Percentiles rank a stretch among this genome's conserved stretches.
These are phyloP conservation scores for Phoma sp. DNA, from an alignment of 2,329 filamentous ascomycete genomes.

Conservation along the genomic window DNA sequence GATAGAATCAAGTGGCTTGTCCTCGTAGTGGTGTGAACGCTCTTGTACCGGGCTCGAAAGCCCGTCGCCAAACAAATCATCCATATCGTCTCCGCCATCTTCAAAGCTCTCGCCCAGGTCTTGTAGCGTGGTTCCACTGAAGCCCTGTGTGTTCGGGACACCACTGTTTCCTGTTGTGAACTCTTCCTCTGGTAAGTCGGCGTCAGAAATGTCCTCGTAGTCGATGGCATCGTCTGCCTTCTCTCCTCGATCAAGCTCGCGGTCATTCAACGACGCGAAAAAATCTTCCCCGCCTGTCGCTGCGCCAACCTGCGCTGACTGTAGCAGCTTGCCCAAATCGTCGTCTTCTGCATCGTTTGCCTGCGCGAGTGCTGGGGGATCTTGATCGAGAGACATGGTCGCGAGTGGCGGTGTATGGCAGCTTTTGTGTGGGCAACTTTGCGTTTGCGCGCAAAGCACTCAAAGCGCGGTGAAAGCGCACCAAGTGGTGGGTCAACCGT, in stretches of 20 bases:
- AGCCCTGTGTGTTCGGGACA: constrained; percentile 27
- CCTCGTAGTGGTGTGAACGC: constrained; percentile 41
- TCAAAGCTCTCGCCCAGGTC: constrained; percentile 57
- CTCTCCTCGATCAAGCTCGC: constrained; percentile 61
- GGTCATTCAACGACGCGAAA: constrained; percentile 35
- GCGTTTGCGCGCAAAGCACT: not conserved
- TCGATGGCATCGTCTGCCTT: constrained; percentile 94
- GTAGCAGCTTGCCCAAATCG: constrained; percentile 30
- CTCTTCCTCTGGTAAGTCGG: constrained; percentile 82
- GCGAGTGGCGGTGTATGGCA: constrained; percentile 20
- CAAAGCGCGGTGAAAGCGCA: constrained; percentile 19
- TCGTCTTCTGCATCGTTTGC: constrained; percentile 26
- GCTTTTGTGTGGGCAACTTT: not conserved
- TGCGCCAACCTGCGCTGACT: constrained; percentile 27
- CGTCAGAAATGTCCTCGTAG: constrained; percentile 89
- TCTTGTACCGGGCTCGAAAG: constrained; percentile 35
- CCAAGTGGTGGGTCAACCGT: constrained; percentile 22
- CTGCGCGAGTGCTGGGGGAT: constrained; percentile 17
- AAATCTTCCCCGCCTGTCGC: constrained; percentile 31
- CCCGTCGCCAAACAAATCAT: constrained; percentile 42
- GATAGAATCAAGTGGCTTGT: constrained; percentile 48
- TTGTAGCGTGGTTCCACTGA: constrained; percentile 43
- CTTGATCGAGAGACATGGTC: constrained; percentile 32
- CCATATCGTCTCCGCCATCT: constrained; percentile 14
- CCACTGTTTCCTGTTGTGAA: constrained; percentile 29